Conservation (phyloP, 1,284 basidiomycete species). For the Ustilago vetiveriae region DNA sequence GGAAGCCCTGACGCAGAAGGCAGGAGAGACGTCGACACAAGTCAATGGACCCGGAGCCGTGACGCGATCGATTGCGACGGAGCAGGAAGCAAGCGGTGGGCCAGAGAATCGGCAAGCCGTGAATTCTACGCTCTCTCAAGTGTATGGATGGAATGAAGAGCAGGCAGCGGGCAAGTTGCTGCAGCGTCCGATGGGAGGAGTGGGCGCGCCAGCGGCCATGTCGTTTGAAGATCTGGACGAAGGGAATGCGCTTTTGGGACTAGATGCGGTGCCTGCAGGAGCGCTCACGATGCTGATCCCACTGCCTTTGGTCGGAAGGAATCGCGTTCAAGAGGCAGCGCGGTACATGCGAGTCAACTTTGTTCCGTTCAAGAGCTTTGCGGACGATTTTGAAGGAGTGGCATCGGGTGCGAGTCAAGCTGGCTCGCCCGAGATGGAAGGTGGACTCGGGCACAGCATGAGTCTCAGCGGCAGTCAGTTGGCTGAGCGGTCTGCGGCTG, state of each 20-base stretch:
- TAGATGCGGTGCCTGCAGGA: constrained; percentile 40
- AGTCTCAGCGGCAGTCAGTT: constrained; percentile 21
- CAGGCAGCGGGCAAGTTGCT: constrained; percentile 9
- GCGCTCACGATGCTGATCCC: constrained; percentile 60
- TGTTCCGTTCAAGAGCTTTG: constrained; percentile 36
- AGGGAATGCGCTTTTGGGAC: constrained; percentile 35
- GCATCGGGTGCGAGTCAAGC: background rate
- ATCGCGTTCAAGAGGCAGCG: constrained; percentile 16
- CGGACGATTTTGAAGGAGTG: constrained; percentile 5
- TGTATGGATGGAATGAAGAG: constrained; percentile 36
- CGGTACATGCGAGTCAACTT: constrained; percentile 53
- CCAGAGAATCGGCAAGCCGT: constrained; percentile 15
- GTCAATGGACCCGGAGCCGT: background rate
- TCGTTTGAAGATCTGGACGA: constrained; percentile 33
- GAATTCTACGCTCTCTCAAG: constrained; percentile 20
- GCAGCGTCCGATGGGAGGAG: background rate
- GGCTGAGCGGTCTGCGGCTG: background rate
- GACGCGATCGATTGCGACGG: background rate
- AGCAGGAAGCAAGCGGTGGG: background rate
- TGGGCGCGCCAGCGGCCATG: background rate
- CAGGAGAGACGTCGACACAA: constrained; percentile 11
- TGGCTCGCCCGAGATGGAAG: constrained; percentile 8
- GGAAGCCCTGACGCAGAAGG: constrained; percentile 41
- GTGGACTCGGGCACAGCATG: constrained; percentile 14
- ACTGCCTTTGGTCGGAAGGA: constrained; percentile 41